Evolutionary conservation across 495 filamentous ascomycete genomes (phyloP), one percentile per base, ranked within the genome.

Genomic region (Neurospora hispaniola): DNA sequence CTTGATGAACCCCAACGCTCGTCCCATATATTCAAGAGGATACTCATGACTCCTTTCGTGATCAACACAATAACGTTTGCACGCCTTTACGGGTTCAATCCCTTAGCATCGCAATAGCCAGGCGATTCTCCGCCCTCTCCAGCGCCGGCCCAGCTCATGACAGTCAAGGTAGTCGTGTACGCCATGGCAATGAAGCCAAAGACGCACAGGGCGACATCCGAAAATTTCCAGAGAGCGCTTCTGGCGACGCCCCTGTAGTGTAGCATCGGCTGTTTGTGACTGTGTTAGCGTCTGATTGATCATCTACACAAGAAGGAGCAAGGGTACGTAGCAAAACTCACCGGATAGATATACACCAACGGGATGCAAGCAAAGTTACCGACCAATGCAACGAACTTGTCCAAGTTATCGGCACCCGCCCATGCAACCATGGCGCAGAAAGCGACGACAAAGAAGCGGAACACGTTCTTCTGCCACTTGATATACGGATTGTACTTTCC

Each of bases 391-490:
- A 99, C 96, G 79, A 99, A 98, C 81, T 98, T 98, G 83, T 99
- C 96, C 71, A 99, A 85, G 83, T 98, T 91, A 75, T 93, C 92
- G 5, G 96, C 94, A 71, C 96, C 96, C 73, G 89, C 89, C 94
- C 94, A 98, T 1, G 94, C 94, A 74, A 98, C 90, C 48, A 92
- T 77, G 4, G 94, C 92, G 78, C 94, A 98, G 42, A 94, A 78
- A 75, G 92, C 87, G 71, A 98, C 96, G 48, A 97, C 88, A 77
- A 94, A 89, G 83, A 98, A 98, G 42, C 96, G 91, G 85, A 96
- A 98, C 71, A 90, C 84, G 76, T 99, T 99, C 89, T 99, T 99
- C 86, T 96, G 90, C 95, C 95, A 98, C 83, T 99, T 99, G 85
- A 98, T 97, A 71, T 89, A 91, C 1, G 92, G 92, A 80, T 98